A percentile compares a stretch with the other conserved stretches of the same genome.
Conservation (phyloP, 441 rosid species). For the Erysimum cheiri region DNA sequence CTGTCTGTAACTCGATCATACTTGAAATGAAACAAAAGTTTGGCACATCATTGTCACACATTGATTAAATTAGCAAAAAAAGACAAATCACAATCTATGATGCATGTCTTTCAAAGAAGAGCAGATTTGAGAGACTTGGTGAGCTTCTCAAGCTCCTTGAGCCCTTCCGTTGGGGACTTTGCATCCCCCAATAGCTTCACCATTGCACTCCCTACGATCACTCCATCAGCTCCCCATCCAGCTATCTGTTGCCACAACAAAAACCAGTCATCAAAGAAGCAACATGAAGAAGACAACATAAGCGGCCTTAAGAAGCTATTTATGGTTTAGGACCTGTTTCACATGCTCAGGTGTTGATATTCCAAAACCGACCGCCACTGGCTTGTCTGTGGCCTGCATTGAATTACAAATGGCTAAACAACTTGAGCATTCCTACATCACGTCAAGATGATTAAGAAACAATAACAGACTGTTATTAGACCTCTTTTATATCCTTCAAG, state of each 20-base stretch:
- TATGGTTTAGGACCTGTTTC: constrained; percentile 57
- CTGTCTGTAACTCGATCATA: constrained; percentile 19
- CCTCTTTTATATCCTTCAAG: constrained; percentile 73
- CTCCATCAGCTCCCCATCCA: constrained; percentile 93
- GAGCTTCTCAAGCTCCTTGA: constrained; percentile 63
- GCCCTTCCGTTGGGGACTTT: constrained; percentile 77
- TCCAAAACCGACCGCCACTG: constrained; percentile 95
- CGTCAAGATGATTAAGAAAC: background rate
- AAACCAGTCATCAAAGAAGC: constrained; percentile 6
- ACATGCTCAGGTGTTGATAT: constrained; percentile 94
- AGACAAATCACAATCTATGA: constrained; percentile 21
- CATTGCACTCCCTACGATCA: constrained; percentile 89
- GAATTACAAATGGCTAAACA: constrained; percentile 8
- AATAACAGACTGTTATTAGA: background rate
- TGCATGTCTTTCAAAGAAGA: constrained; percentile 49
- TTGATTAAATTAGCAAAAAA: background rate
- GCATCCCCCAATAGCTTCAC: constrained; percentile 78
- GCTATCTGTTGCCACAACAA: constrained; percentile 54
- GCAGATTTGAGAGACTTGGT: constrained; percentile 74
- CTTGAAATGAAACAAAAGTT: constrained; percentile 27
- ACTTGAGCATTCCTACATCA: constrained; percentile 5
- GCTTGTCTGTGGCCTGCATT: constrained; percentile 73
- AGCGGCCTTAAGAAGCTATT: background rate
- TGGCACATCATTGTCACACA: constrained; percentile 31
- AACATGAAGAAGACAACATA: background rate